phyloP scores from a whole-genome alignment of 73 alveolate genomes.

The Paramecium octaurelia region DNA sequence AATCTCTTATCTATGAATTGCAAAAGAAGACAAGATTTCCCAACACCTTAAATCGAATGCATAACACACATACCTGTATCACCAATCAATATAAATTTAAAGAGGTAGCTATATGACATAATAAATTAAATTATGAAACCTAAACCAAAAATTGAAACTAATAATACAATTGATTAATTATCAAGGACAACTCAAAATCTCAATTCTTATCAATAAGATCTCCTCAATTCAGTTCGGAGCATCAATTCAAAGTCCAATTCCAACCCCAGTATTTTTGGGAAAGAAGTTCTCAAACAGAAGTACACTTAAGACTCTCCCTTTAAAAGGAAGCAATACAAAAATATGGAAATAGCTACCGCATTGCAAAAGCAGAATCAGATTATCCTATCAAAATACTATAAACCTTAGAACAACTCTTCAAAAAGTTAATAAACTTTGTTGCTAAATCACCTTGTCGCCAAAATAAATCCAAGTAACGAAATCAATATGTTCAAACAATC shows the following conservation, averaged over 20 bases:
- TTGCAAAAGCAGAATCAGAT: neutral
- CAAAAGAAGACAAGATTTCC: constrained; percentile 92
- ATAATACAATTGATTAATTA: neutral
- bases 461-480: neutral
- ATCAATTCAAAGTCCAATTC: neutral
- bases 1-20: constrained; percentile 91
- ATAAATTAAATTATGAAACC: neutral
- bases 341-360: neutral
- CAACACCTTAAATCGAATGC: constrained; percentile 73
- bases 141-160: neutral
- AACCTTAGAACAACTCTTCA: neutral
- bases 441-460: neutral
- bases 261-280: neutral
- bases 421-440: neutral
- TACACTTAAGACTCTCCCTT: neutral
- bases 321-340: neutral
- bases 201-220: neutral
- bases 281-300: neutral
- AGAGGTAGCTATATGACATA: constrained; percentile 77
- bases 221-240: neutral
- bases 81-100: constrained; percentile 83
- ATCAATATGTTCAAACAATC: neutral
- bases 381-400: too few relatives aligned
- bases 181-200: neutral
- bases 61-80: constrained; percentile 68